A percentile compares a stretch with the other conserved stretches of the same genome.
Conservation (phyloP, 352 stramenopile genomes). For the Phytopythium litorale region DNA sequence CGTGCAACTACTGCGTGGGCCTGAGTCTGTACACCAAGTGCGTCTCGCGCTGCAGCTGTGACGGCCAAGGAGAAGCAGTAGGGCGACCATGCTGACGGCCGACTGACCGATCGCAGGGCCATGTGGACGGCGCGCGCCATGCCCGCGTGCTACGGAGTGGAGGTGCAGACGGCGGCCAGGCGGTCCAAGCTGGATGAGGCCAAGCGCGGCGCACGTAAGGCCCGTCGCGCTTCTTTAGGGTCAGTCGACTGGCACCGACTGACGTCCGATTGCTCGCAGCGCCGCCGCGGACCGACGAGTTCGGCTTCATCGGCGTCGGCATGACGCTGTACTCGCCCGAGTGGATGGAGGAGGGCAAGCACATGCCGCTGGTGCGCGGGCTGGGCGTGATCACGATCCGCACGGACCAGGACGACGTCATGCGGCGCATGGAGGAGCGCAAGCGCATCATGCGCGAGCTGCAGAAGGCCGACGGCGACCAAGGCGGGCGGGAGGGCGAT, state of each 20-base stretch:
- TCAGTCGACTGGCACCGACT: background rate
- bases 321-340: conserved; percentile 55
- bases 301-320: conserved; percentile 57
- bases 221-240: background rate
- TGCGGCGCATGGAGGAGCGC: conserved; percentile 58
- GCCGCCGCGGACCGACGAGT: conserved; percentile 41
- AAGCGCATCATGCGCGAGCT: conserved; percentile 65
- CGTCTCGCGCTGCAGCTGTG: conserved; percentile 2
- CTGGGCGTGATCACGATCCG: conserved; percentile 49
- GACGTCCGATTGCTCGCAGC: conserved; percentile 17
- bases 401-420: conserved; percentile 41
- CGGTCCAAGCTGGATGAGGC: conserved; percentile 45
- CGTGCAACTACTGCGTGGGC: conserved; percentile 57
- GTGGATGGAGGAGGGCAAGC: conserved; percentile 54
- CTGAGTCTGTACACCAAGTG: conserved; percentile 71
- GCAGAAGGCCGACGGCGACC: conserved; percentile 19
- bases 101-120: conserved; percentile 22
- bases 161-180: conserved; percentile 32
- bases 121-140: conserved; percentile 48
- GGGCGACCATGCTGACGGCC: background rate
- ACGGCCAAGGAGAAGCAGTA: too few species aligned
- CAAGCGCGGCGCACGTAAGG: conserved; percentile 37
- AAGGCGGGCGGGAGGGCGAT: conserved; percentile 36
- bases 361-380: conserved; percentile 48
- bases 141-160: conserved; percentile 54